Evolutionary conservation across 2,329 filamentous ascomycete genomes (phyloP), one percentile per base, ranked within the genome.

Genomic region (Ustulina deusta): DNA sequence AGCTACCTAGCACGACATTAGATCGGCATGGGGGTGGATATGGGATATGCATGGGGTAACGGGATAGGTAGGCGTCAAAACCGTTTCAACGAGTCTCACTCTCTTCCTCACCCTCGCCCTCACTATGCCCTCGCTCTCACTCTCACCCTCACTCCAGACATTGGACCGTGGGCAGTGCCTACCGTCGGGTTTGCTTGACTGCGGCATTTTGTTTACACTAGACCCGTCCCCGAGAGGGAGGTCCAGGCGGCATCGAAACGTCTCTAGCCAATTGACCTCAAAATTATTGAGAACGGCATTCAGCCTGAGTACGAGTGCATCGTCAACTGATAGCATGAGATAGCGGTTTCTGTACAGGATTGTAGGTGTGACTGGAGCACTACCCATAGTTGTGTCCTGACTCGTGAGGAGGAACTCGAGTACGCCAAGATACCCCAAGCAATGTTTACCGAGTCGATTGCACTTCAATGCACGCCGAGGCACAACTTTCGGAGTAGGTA

Each of bases 181-280:
- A 34, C 15, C 27, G 9, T 48, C 11, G 15, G 17, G 22, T 51
- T 49, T 29, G 17, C 42, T 6, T 40, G 20, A 51, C n/a, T 57
- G 61, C 60, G 61, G 55, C 34, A 67, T 64, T 67, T 61, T 60
- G 57, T 67, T 44, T 49, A n/a, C n/a, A n/a, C n/a, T n/a, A 57
- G 6, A 25, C 32, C 42, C 57, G 49, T 44, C 36, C 48, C 6
- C 20, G 46, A 54, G 20, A 55, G 22, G 42, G 44, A 10, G 32
- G 17, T 46, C 20, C 27, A 15, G 49, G 15, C 27, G 6, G 20
- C 22, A 48, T 57, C 6, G 44, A 25, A 44, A 36, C 20, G 40
- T 52, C 42, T n/a, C 20, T 25, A 20, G 32, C 59, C 46, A 59
- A 40, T 63, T 13, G 38, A 32, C 11, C 17, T 36, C n/a, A 25